Conservation (phyloP, 805 yeast species). For the Wickerhamomyces queroliae region DNA sequence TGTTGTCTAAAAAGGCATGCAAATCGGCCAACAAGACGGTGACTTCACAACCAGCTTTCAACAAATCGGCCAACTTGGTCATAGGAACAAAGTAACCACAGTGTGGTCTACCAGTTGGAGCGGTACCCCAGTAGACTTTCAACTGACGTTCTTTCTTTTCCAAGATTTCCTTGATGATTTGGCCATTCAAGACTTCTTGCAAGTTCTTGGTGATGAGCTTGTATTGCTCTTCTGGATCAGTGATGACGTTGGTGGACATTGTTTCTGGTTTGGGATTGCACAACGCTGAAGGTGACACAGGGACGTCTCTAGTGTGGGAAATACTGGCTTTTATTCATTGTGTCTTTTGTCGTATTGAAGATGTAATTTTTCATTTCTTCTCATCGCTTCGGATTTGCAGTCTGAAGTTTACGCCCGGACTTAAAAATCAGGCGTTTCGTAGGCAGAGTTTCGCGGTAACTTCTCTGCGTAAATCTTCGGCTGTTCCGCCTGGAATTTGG, state of each 20-base stretch:
- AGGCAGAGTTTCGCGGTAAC: too few species aligned
- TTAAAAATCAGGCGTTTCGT: too few species aligned
- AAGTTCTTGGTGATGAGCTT: conserved; percentile 76
- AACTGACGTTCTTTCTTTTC: conserved; percentile 79
- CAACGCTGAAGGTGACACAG: too few species aligned
- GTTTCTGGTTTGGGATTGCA: background rate
- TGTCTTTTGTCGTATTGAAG: too few species aligned
- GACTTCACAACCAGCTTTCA: conserved; percentile 94
- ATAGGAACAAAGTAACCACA: conserved; percentile 98
- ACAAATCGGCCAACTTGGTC: conserved; percentile 92
- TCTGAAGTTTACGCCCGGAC: background rate
- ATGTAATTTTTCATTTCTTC: too few species aligned
- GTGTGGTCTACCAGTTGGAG: conserved; percentile 98
- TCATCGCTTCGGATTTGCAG: background rate
- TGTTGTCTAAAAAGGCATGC: conserved; percentile 95
- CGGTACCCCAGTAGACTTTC: conserved; percentile 97
- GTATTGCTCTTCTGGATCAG: conserved; percentile 58
- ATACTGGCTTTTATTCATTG: too few species aligned
- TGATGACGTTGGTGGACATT: conserved; percentile 18
- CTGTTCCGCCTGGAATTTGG: background rate
- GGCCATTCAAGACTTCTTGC: conserved; percentile 87
- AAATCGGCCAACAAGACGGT: conserved; percentile 88
- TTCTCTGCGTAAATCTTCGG: too few species aligned
- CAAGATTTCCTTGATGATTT: conserved; percentile 77
- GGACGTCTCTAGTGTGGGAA: too few species aligned